Evolutionary conservation across 331 rosid species (phyloP), one percentile per base, ranked within the genome.

Genomic region (Telfairia occidentalis): DNA sequence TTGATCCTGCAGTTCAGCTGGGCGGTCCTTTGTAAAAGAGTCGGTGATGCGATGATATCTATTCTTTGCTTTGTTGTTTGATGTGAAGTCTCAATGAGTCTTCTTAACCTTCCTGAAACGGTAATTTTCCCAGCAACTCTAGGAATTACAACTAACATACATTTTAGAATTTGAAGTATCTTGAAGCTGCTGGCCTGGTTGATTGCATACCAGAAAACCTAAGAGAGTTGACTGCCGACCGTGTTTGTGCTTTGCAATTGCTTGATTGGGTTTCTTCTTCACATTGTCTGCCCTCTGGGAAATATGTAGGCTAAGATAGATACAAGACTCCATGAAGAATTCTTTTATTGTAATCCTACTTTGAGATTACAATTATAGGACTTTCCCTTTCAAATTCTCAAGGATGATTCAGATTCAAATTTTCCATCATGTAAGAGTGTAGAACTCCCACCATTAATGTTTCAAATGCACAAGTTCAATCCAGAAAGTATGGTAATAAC

Each of bases 1-100:
- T 24, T 78, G 74, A 54, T 78, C 78, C 85, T 87, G 86, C 96
- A 95, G 98, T 60, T 86, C 96, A 0, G 98, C 96, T 53, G 96
- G 96, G 52, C 94, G 96, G 66, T 84, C 96, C 40, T 90, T 81
- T 80, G 90, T 95, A 40, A 95, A 95, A 83, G 98, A 95, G 82
- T 90, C 96, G 0, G 97, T 95, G 60, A 90, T 95, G 98, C 87
- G 97, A 81, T 95, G 96, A 94, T 80, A 52, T 48, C 32, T 21
- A 29, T 49, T 37, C 64, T 50, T 74, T 74, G 77, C 60, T 37
- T 74, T 74, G 54, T 82, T 71, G 23, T 50, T 26, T 77, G 72
- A 52, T 63, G 55, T 54, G 59, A 42, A 54, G 76, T 45, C 42
- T 16, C 45, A 49, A 23, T 43, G 58, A 55, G 63, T 29, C 74